Evolutionary conservation across 805 yeast genomes (phyloP), one percentile per base, ranked within the genome.

Genomic region (Ogataea ganodermae): DNA sequence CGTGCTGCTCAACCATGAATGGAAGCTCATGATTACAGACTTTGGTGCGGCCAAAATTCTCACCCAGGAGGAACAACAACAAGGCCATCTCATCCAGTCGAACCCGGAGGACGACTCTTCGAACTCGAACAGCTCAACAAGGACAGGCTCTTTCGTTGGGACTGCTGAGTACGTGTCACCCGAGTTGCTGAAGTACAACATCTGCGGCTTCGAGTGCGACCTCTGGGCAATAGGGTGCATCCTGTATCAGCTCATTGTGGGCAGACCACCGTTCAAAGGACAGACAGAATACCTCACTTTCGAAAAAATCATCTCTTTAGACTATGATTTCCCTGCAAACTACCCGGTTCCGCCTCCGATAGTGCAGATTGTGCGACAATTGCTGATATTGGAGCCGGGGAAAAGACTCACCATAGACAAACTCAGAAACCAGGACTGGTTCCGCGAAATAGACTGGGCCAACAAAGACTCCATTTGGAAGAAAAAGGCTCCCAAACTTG

Each of bases 161-260:
- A 92, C 99, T 1, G 98, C 98, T 0, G 97, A 91, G 62, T 91
- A 91, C 61, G 97, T 94, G 2, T 84, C 96, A 0, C 99, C 98
- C 0, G 99, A 94, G 65, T 70, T 94, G 33, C 71, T 94, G 41
- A 78, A 83, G 41, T 75, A 79, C 58, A 94, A 92, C 63, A 73
- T 78, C 30, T 89, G 96, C 61, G 94, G 96, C 16, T 86, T 81
- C 60, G 85, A 84, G 52, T 77, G 92, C 26, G 97, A 90, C 64
- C 68, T 88, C n/a, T 90, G 97, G 97, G 96, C 97, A 1, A 66
- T 89, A 46, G 97, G 96, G 1, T 90, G 97, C 66, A 86, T 90
- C 30, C 67, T 91, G 32, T 90, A 76, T 64, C 97, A 90, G 66
- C 76, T 91, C 60, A 76, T 88, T 44, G 82, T 85, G 37, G 97